phyloP scores from a whole-genome alignment of 768 basidiomycete genomes.

The Porphyrellus cyaneotinctus region DNA sequence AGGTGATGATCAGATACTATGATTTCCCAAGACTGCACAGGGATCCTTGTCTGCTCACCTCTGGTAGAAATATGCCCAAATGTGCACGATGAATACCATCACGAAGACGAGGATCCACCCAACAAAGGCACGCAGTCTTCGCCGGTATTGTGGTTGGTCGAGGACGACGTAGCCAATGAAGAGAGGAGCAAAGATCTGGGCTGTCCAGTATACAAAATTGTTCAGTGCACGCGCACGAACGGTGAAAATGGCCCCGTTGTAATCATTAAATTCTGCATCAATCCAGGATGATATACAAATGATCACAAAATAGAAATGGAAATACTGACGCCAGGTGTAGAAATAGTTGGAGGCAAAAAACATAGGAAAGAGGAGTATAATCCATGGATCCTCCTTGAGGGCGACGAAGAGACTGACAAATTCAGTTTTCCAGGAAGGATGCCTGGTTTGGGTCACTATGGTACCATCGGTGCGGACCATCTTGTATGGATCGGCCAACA shows the following conservation, averaged over 20 bases:
- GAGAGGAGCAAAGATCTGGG: slow-evolving; percentile 74
- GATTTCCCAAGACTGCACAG: not conserved
- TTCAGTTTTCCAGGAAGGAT: slow-evolving; percentile 77
- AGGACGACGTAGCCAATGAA: slow-evolving; percentile 63
- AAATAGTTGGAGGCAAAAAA: slow-evolving; percentile 84
- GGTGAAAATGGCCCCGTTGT: slow-evolving; percentile 72
- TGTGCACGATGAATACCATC: slow-evolving; percentile 67
- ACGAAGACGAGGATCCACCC: slow-evolving; percentile 64
- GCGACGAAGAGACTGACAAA: slow-evolving; percentile 64
- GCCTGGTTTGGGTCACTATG: slow-evolving; percentile 51
- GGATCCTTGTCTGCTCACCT: slow-evolving; percentile 37
- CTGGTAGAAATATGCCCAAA: slow-evolving; percentile 79
- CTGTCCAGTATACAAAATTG: slow-evolving; percentile 73
- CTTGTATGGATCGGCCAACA: slow-evolving; percentile 68
- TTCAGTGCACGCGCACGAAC: slow-evolving; percentile 78
- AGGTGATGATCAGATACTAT: not conserved
- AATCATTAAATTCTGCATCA: slow-evolving; percentile 71
- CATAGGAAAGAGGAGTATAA: slow-evolving; percentile 79
- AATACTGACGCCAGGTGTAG: slow-evolving; percentile 71
- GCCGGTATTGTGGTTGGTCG: slow-evolving; percentile 51
- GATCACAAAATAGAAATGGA: not conserved
- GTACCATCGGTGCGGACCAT: slow-evolving; percentile 77
- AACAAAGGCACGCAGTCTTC: slow-evolving; percentile 65
- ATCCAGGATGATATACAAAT: not conserved
- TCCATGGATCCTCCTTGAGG: slow-evolving; percentile 65